These are phyloP conservation scores for Rhododendron simsii DNA, from an alignment of 148 eudicot genomes.

Conservation along the genomic window DNA sequence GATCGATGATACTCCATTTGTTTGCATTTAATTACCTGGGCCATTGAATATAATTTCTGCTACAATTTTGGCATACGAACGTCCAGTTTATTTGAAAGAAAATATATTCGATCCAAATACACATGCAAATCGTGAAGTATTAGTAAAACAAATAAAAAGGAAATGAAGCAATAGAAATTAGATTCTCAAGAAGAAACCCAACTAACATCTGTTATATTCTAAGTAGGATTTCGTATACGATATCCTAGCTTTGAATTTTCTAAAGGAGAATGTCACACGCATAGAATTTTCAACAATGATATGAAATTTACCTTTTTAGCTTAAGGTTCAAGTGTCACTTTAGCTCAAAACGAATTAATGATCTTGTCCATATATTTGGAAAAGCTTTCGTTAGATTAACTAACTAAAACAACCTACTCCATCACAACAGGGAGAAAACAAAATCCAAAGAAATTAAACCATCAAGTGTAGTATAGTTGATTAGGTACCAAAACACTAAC, in stretches of 20 bases:
- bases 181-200: not conserved
- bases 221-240: not conserved
- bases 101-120: not conserved
- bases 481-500: too few relatives aligned
- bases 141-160: too few relatives aligned
- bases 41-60: not conserved
- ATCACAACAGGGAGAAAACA: too few relatives aligned
- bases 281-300: not conserved
- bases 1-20: too few relatives aligned
- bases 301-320: not conserved
- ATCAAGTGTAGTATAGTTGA: too few relatives aligned
- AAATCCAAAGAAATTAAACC: too few relatives aligned
- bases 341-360: not conserved
- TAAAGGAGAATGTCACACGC: not conserved
- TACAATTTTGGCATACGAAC: not conserved
- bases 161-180: too few relatives aligned
- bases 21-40: too few relatives aligned
- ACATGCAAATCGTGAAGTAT: not conserved
- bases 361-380: not conserved
- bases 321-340: not conserved
- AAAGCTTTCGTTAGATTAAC: not conserved
- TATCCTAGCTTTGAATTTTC: not conserved
- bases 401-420: too few relatives aligned
- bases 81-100: not conserved
- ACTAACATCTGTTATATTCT: not conserved